Conservation (phyloP, 805 yeast genomes). For the Saturnispora dispora region DNA sequence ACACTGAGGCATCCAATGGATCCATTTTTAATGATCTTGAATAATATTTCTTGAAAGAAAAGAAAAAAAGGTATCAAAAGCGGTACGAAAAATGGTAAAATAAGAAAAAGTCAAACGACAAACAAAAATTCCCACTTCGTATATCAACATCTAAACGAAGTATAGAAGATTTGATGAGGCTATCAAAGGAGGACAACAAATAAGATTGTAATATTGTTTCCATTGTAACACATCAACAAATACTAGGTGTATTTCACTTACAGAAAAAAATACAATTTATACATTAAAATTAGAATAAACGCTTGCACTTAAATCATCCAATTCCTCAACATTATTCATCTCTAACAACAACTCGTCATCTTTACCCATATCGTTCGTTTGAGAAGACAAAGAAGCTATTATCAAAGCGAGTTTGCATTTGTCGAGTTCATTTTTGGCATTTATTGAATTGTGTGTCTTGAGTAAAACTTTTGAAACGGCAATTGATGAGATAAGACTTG, state of each 20-base stretch:
- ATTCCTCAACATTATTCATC: slow-evolving; percentile 47
- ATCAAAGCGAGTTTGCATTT: slow-evolving; percentile 54
- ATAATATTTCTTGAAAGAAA: neutral
- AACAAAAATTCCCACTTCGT: neutral
- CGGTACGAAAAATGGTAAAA: slow-evolving; percentile 3
- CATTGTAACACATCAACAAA: neutral
- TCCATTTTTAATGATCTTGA: slow-evolving; percentile 42
- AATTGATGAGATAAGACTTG: slow-evolving; percentile 31
- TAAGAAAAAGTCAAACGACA: neutral
- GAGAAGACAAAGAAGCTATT: slow-evolving; percentile 60
- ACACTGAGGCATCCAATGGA: slow-evolving; percentile 59
- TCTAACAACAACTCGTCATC: slow-evolving; percentile 26
- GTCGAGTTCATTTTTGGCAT: slow-evolving; percentile 6
- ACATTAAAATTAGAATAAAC: slow-evolving; percentile 69
- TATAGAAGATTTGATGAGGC: neutral
- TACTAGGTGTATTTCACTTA: neutral
- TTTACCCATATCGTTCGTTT: slow-evolving; percentile 34
- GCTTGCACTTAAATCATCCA: slow-evolving; percentile 83
- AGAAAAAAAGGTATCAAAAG: neutral
- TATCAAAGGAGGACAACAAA: neutral
- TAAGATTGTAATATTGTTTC: neutral
- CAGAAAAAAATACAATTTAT: slow-evolving; percentile 3
- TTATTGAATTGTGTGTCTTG: slow-evolving; percentile 13
- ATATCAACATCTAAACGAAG: neutral
- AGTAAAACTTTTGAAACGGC: slow-evolving; percentile 41